Evolutionary conservation across 257 asterid genomes (phyloP).

Genomic region (Knoxia roxburghii): DNA sequence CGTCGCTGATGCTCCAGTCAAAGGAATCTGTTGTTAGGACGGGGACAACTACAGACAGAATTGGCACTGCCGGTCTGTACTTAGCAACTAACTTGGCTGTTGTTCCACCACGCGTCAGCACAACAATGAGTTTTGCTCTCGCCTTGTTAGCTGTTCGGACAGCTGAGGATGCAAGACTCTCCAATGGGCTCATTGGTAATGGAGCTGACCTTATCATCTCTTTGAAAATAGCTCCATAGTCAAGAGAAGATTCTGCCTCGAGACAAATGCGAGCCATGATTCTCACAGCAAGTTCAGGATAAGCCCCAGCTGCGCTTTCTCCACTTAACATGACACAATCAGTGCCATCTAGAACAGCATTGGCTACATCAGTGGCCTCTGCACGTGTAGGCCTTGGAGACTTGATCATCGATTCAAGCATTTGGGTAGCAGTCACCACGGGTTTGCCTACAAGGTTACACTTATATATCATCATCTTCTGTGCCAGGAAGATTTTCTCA

Average conservation of each 20-base stretch:
- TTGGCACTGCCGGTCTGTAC: constrained; percentile 80
- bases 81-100: constrained; percentile 86
- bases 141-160: constrained; percentile 76
- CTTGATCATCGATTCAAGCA: constrained; percentile 94
- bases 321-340: constrained; percentile 93
- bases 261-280: constrained; percentile 74
- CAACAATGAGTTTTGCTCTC: constrained; percentile 63
- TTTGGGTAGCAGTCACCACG: constrained; percentile 88
- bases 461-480: constrained; percentile 90
- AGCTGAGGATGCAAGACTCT: constrained; percentile 76
- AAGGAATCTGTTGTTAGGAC: constrained; percentile 58
- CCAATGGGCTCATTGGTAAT: constrained; percentile 82
- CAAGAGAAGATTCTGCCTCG: constrained; percentile 81
- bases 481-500: constrained; percentile 84
- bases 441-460: constrained; percentile 82
- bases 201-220: constrained; percentile 73
- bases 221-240: constrained; percentile 61
- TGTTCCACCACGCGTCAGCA: constrained; percentile 78
- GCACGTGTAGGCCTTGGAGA: constrained; percentile 95
- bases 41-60: constrained; percentile 77
- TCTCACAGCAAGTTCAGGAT: constrained; percentile 71
- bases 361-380: constrained; percentile 90
- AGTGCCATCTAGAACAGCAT: constrained; percentile 84
- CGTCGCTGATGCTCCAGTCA: constrained; percentile 78
- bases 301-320: constrained; percentile 89